These are phyloP conservation scores for Anthracocystis setariae DNA, from an alignment of 1,284 basidiomycete species.

Conservation along the genomic window DNA sequence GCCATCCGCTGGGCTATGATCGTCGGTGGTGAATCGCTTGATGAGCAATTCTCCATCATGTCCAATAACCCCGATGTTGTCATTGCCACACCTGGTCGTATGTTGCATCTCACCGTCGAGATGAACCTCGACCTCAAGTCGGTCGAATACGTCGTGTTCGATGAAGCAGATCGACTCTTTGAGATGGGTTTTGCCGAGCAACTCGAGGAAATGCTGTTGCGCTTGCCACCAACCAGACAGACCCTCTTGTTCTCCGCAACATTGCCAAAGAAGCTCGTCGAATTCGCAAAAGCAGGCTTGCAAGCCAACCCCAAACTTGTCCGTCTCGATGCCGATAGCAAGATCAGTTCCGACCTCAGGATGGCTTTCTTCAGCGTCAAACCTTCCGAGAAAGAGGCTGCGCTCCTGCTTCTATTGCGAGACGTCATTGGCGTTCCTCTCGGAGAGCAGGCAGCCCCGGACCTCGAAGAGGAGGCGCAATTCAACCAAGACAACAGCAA, in stretches of 20 bases:
- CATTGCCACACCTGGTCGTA: constrained; percentile 89
- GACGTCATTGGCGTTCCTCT: constrained; percentile 87
- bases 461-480: constrained; percentile 43
- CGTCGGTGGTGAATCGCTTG: constrained; percentile 93
- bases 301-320: constrained; percentile 88
- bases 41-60: constrained; percentile 97
- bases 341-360: constrained; percentile 90
- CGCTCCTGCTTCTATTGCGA: constrained; percentile 82
- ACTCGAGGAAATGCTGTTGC: constrained; percentile 87
- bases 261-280: constrained; percentile 91
- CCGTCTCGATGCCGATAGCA: constrained; percentile 92
- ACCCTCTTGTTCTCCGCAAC: constrained; percentile 96
- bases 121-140: constrained; percentile 93
- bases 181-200: constrained; percentile 97
- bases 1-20: constrained; percentile 89
- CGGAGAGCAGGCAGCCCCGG: constrained; percentile 44
- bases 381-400: constrained; percentile 92
- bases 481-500: constrained; percentile 61
- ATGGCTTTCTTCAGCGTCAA: constrained; percentile 95
- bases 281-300: constrained; percentile 96
- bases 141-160: constrained; percentile 91
- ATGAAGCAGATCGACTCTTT: constrained; percentile 96
- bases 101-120: constrained; percentile 93
- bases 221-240: constrained; percentile 86
- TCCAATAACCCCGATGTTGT: constrained; percentile 81